Conservation (phyloP, 2,329 filamentous ascomycete genomes). For the Penicillium sumatraense region DNA sequence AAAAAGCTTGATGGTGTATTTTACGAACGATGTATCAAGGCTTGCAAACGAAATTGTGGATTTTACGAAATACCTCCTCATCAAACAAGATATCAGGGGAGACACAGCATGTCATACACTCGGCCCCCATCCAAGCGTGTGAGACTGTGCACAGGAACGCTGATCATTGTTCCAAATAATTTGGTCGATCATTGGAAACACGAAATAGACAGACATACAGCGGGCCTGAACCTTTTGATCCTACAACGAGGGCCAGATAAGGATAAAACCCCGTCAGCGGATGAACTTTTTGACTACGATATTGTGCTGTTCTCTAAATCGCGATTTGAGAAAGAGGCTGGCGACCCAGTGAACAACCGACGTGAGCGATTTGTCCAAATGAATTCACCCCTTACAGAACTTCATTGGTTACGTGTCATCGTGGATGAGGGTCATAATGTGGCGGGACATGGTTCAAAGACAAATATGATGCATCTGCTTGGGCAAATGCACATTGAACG, state of each 20-base stretch:
- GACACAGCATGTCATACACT: conserved; percentile 47
- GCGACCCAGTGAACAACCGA: conserved; percentile 55
- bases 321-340: conserved; percentile 72
- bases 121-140: conserved; percentile 53
- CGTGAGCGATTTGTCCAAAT: conserved; percentile 52
- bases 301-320: conserved; percentile 76
- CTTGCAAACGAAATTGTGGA: conserved; percentile 62
- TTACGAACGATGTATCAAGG: conserved; percentile 59
- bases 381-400: conserved; percentile 65
- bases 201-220: conserved; percentile 79
- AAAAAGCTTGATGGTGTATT: conserved; percentile 55
- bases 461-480: conserved; percentile 60
- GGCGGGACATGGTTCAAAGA: conserved; percentile 67
- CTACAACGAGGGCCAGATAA: conserved; percentile 57
- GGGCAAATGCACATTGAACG: conserved; percentile 65
- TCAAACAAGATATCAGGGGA: conserved; percentile 43
- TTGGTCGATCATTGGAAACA: conserved; percentile 81
- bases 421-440: conserved; percentile 91
- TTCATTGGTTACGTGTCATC: conserved; percentile 88
- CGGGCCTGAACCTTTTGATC: conserved; percentile 67
- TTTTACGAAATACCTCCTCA: conserved; percentile 62
- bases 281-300: conserved; percentile 69
- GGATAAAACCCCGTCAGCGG: conserved; percentile 60
- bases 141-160: conserved; percentile 68
- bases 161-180: conserved; percentile 83